Conservation (phyloP, 1,284 basidiomycete species). For the Ustilago tritici region DNA sequence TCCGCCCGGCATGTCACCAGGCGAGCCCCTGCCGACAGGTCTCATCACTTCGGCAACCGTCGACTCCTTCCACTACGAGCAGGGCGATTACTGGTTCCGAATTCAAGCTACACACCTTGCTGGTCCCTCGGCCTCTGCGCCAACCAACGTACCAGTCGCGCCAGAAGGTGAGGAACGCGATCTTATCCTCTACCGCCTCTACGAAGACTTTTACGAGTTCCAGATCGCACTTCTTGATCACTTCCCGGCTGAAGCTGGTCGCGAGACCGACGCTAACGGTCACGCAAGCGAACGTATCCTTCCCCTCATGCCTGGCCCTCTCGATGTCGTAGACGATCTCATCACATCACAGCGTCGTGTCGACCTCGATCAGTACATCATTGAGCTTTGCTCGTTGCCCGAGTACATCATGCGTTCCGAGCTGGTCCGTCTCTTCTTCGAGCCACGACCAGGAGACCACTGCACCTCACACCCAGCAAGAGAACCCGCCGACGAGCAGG, state of each 20-base stretch:
- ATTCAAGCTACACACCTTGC: conserved; percentile 81
- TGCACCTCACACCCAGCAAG: conserved; percentile 58
- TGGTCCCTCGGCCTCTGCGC: conserved; percentile 40
- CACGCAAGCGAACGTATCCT: conserved; percentile 77
- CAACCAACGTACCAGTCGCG: conserved; percentile 47
- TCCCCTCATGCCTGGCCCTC: conserved; percentile 95
- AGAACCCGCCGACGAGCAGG: conserved; percentile 24
- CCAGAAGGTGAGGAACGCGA: conserved; percentile 73
- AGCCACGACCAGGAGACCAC: conserved; percentile 85
- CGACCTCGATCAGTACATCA: conserved; percentile 90
- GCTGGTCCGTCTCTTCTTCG: conserved; percentile 85
- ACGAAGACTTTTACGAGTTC: conserved; percentile 99
- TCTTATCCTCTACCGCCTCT: conserved; percentile 91
- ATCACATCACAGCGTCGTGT: conserved; percentile 83
- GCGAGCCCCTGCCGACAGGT: conserved; percentile 72
- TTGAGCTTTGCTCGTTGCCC: conserved; percentile 79
- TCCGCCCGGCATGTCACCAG: conserved; percentile 59
- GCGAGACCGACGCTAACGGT: conserved; percentile 67
- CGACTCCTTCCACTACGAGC: conserved; percentile 95
- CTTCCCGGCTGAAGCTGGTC: conserved; percentile 44
- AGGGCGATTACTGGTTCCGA: conserved; percentile 97
- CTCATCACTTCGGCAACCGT: conserved; percentile 89
- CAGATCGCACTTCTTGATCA: conserved; percentile 79
- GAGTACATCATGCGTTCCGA: conserved; percentile 85
- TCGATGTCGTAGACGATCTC: conserved; percentile 82